Percentiles rank a stretch among this genome's conserved stretches.
These are phyloP conservation scores for Zarea fungicola DNA, from an alignment of 2,329 filamentous ascomycete species.

Conservation along the genomic window DNA sequence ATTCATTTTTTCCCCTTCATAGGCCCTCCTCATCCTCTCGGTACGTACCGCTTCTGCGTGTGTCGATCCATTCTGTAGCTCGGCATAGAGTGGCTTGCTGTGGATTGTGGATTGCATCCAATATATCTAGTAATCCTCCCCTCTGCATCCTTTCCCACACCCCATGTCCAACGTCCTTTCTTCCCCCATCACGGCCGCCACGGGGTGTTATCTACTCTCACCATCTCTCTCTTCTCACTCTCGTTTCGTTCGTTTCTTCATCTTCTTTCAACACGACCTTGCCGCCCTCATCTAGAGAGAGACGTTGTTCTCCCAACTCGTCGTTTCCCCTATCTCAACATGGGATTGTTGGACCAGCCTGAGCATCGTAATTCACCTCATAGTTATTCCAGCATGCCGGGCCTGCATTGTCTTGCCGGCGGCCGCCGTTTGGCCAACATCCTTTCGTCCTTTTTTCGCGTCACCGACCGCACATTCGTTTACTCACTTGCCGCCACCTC, in stretches of 20 bases:
- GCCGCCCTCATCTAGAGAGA: too few species aligned
- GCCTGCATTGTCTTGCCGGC: not conserved
- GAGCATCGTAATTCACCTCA: not conserved
- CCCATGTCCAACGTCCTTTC: not conserved
- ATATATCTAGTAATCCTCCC: not conserved
- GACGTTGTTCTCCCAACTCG: not conserved
- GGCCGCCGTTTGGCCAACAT: not conserved
- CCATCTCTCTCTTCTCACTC: not conserved
- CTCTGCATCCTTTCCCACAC: not conserved
- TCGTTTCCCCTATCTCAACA: conserved; percentile 6
- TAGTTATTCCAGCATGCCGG: not conserved
- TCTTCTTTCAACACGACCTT: not conserved
- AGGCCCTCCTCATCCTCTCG: not conserved
- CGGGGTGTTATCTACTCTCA: not conserved
- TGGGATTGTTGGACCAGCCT: conserved; percentile 4
- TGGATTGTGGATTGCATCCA: too few species aligned
- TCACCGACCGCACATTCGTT: conserved; percentile 12
- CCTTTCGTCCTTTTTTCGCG: conserved; percentile 7
- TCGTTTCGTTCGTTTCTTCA: not conserved
- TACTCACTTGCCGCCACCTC: conserved; percentile 10
- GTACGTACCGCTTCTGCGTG: not conserved
- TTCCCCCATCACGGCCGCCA: not conserved
- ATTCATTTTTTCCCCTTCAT: not conserved
- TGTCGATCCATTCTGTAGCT: not conserved
- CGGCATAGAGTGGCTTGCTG: too few species aligned